Percentiles rank a stretch among this genome's conserved stretches.
Evolutionary conservation across 805 yeast species (phyloP).

Genomic region (Metschnikowia amazonensis): DNA sequence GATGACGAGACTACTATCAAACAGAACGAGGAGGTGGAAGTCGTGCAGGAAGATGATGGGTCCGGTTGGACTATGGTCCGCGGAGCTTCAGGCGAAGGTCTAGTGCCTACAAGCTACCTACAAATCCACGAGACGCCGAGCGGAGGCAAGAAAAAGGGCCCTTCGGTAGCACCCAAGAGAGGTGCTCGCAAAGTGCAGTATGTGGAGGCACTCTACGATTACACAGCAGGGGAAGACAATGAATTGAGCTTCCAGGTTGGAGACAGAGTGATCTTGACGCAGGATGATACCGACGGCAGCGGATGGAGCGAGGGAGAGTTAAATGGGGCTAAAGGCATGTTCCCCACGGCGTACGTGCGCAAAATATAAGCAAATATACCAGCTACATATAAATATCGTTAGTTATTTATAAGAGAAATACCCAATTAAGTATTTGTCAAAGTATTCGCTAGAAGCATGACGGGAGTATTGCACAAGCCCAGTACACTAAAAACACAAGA

Average conservation of each 20-base stretch:
- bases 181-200: constrained; percentile 64
- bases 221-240: constrained; percentile 72
- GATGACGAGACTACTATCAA: constrained; percentile 66
- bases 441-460: constrained; percentile 19
- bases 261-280: constrained; percentile 63
- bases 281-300: constrained; percentile 57
- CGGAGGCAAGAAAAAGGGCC: constrained; percentile 52
- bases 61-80: constrained; percentile 83
- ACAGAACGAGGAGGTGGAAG: constrained; percentile 57
- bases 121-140: constrained; percentile 26
- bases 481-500: constrained; percentile 21
- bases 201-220: constrained; percentile 70
- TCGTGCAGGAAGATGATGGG: constrained; percentile 74
- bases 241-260: constrained; percentile 73
- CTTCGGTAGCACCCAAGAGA: constrained; percentile 75
- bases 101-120: constrained; percentile 82
- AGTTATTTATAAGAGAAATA: constrained; percentile 23
- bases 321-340: constrained; percentile 60
- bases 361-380: constrained; percentile 20
- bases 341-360: constrained; percentile 74
- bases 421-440: constrained; percentile 22
- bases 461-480: constrained; percentile 16
- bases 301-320: constrained; percentile 96
- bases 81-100: constrained; percentile 51
- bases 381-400: constrained; percentile 13